Evolutionary conservation across 2,329 filamentous ascomycete species (phyloP).

Genomic region (Cladosporium velox): DNA sequence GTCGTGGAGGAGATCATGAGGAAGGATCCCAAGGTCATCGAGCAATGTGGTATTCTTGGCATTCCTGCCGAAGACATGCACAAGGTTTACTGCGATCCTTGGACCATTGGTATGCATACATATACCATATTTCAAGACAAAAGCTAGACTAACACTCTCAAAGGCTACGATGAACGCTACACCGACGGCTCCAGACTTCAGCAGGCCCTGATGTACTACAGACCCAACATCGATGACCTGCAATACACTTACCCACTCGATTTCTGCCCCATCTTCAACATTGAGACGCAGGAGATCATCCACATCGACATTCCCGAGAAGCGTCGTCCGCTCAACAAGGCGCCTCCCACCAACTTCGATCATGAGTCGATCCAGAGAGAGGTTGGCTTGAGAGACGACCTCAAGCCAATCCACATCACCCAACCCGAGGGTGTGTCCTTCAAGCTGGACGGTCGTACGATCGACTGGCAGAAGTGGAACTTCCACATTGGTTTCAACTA

Average conservation of each 20-base stretch:
- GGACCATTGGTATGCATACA: constrained; percentile 80
- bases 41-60: constrained; percentile 79
- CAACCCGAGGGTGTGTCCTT: constrained; percentile 87
- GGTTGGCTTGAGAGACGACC: constrained; percentile 71
- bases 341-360: constrained; percentile 74
- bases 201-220: constrained; percentile 91
- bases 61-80: constrained; percentile 80
- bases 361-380: constrained; percentile 67
- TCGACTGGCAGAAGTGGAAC: constrained; percentile 89
- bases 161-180: constrained; percentile 76
- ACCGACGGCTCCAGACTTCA: constrained; percentile 75
- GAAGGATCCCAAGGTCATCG: constrained; percentile 80
- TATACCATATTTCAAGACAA: too few relatives aligned
- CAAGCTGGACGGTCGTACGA: constrained; percentile 66
- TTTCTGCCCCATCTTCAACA: constrained; percentile 86
- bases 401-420: constrained; percentile 82
- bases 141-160: not conserved
- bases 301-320: constrained; percentile 80
- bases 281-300: constrained; percentile 72
- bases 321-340: constrained; percentile 70
- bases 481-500: constrained; percentile 92
- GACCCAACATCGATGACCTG: constrained; percentile 76
- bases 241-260: constrained; percentile 88
- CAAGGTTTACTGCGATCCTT: constrained; percentile 91
- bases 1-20: constrained; percentile 72